Evolutionary conservation across 441 rosid genomes (phyloP).

Genomic region (Brassica hybrid): DNA sequence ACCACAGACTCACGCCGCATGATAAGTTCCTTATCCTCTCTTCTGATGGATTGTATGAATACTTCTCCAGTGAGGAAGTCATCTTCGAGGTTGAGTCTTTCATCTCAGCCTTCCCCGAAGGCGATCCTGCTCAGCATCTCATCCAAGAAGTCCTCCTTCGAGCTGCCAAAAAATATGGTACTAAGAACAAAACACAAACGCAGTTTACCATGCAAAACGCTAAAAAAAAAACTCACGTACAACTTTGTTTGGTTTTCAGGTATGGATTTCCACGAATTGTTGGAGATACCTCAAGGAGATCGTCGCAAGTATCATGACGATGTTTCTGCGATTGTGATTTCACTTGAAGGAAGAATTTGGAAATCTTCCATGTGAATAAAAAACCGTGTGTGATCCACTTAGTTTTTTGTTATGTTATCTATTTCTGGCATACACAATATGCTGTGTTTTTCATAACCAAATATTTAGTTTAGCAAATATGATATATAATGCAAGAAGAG

Average conservation of each 20-base stretch:
- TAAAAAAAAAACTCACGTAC: not conserved
- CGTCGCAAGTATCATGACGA: conserved; percentile 78
- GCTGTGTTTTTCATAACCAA: not conserved
- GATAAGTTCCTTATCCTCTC: conserved; percentile 68
- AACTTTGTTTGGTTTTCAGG: conserved; percentile 41
- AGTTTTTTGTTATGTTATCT: conserved; percentile 8
- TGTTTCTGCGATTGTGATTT: conserved; percentile 67
- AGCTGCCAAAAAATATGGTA: conserved; percentile 75
- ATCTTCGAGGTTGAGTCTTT: no score
- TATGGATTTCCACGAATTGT: conserved; percentile 67
- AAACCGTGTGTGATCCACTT: not conserved
- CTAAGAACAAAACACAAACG: not conserved
- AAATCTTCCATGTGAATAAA: conserved; percentile 56
- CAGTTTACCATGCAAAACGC: not conserved
- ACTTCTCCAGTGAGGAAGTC: conserved; percentile 69
- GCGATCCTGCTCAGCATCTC: no score
- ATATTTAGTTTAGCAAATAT: conserved; percentile 4
- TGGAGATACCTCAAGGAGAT: conserved; percentile 77
- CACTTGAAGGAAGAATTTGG: conserved; percentile 80
- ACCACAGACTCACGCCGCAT: conserved; percentile 55
- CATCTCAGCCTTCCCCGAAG: no score
- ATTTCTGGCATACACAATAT: conserved; percentile 6
- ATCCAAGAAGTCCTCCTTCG: no score
- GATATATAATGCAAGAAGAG: not conserved
- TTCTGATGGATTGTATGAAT: conserved; percentile 71